Conservation (phyloP, 2,329 filamentous ascomycete species). For the Diaporthe helianthi region DNA sequence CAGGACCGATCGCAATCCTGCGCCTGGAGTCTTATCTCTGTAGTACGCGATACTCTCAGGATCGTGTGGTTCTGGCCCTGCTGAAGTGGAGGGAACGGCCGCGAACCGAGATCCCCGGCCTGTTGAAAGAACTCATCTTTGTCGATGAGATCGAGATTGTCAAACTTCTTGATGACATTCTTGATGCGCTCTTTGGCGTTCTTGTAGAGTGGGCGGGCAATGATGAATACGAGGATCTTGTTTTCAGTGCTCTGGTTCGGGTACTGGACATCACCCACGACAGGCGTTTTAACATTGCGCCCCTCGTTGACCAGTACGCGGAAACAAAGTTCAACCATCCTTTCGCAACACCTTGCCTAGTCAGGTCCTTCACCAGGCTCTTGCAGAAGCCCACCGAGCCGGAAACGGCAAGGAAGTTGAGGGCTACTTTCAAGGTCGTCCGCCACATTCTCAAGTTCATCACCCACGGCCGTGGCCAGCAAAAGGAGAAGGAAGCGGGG, state of each 20-base stretch:
- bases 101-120: constrained; percentile 72
- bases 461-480: constrained; percentile 84
- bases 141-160: constrained; percentile 98
- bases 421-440: constrained; percentile 94
- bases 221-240: constrained; percentile 89
- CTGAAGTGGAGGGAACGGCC: constrained; percentile 84
- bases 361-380: constrained; percentile 84
- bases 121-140: constrained; percentile 86
- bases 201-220: constrained; percentile 90
- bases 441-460: constrained; percentile 94
- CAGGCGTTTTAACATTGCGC: constrained; percentile 87
- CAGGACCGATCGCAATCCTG: constrained; percentile 80
- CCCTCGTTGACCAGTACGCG: constrained; percentile 90
- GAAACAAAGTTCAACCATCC: constrained; percentile 91
- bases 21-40: constrained; percentile 85
- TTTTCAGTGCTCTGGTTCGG: constrained; percentile 88
- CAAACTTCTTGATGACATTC: constrained; percentile 87
- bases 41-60: constrained; percentile 94
- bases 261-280: constrained; percentile 95
- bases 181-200: constrained; percentile 90
- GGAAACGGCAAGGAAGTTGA: constrained; percentile 81
- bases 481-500: constrained; percentile 85
- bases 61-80: constrained; percentile 82
- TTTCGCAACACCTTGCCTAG: constrained; percentile 86
- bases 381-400: constrained; percentile 83